These are phyloP conservation scores for Coelastrella sp. DNA, from an alignment of 139 green algal species.

Conservation along the genomic window DNA sequence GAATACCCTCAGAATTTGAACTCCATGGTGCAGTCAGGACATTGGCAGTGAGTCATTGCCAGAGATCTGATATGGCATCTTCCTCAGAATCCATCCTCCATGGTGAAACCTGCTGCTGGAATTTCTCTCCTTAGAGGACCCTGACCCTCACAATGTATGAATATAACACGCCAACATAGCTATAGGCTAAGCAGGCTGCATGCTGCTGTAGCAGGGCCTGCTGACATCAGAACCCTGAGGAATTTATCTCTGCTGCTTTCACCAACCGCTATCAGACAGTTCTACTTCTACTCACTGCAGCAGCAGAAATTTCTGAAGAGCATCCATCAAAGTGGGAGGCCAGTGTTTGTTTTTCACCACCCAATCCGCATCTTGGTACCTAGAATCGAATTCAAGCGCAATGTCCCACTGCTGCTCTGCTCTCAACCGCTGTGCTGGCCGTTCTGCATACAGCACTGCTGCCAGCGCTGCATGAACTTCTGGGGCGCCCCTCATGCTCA, in stretches of 20 bases:
- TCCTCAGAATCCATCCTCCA: too few species aligned
- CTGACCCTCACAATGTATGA: too few species aligned
- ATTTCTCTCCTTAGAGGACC: too few species aligned
- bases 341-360: neutral
- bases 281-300: neutral
- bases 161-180: too few species aligned
- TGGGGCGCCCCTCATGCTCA: constrained; percentile 16
- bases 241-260: neutral
- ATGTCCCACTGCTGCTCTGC: constrained; percentile 26
- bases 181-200: too few species aligned
- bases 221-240: too few species aligned
- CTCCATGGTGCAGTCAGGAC: too few species aligned
- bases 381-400: neutral
- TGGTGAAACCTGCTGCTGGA: too few species aligned
- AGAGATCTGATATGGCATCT: too few species aligned
- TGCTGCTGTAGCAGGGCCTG: too few species aligned
- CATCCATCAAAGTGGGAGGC: neutral
- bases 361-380: neutral
- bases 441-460: constrained; percentile 36
- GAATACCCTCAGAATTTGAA: too few species aligned
- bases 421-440: constrained; percentile 20
- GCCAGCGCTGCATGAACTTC: constrained; percentile 28
- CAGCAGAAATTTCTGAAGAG: constrained; percentile 24
- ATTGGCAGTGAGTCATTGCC: too few species aligned
- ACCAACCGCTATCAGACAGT: neutral